A percentile compares a stretch with the other conserved stretches of the same genome.
Evolutionary conservation across 1,139 yeast species (phyloP).

Genomic region (Lizanozyma gosingica): DNA sequence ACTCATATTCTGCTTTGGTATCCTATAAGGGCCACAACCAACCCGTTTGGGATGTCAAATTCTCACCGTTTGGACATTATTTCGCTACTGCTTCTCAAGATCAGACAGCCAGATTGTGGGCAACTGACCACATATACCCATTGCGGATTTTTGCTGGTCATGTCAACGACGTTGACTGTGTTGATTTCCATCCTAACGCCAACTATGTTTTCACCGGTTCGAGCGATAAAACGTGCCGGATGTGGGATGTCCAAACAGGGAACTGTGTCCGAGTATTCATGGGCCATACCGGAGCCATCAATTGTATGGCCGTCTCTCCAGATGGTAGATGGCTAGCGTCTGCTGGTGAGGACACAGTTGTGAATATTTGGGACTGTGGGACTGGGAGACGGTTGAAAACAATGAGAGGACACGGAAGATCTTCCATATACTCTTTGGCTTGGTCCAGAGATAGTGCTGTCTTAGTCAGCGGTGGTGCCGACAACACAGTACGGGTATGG

Average conservation of each 20-base stretch:
- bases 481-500: constrained; percentile 92
- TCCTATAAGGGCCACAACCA: constrained; percentile 95
- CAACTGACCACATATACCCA: constrained; percentile 96
- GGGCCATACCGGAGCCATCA: constrained; percentile 87
- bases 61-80: constrained; percentile 93
- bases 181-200: constrained; percentile 93
- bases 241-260: constrained; percentile 96
- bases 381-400: constrained; percentile 79
- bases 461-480: constrained; percentile 88
- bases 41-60: constrained; percentile 96
- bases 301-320: constrained; percentile 82
- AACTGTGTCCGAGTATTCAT: constrained; percentile 87
- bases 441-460: constrained; percentile 86
- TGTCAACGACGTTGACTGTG: constrained; percentile 91
- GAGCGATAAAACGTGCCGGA: constrained; percentile 87
- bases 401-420: constrained; percentile 85
- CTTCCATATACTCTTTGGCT: constrained; percentile 76
- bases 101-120: constrained; percentile 96
- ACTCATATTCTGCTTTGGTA: constrained; percentile 81
- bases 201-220: constrained; percentile 92
- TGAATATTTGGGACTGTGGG: constrained; percentile 92
- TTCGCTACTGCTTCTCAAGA: constrained; percentile 97
- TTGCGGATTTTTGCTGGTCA: constrained; percentile 96
- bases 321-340: constrained; percentile 96
- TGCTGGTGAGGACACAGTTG: constrained; percentile 88